These are phyloP conservation scores for Gossypium australe DNA, from an alignment of 345 rosid species.

Conservation along the genomic window DNA sequence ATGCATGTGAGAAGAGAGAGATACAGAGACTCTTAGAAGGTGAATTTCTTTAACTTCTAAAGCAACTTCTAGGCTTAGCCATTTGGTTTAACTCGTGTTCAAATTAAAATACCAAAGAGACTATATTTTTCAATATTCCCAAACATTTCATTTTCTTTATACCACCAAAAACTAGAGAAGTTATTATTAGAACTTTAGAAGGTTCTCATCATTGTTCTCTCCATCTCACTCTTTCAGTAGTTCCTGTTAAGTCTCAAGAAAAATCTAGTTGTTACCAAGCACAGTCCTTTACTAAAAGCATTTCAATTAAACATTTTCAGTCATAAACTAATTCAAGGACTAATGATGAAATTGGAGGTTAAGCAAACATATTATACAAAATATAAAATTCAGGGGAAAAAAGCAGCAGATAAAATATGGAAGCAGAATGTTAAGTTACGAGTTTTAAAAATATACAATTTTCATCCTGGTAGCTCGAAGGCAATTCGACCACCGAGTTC, in stretches of 20 bases:
- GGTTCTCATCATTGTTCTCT: neutral
- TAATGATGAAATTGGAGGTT: neutral
- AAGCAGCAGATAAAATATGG: constrained; percentile 1
- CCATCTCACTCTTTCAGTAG: neutral
- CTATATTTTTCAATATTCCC: neutral
- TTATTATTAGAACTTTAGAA: neutral
- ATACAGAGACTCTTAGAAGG: too few relatives aligned
- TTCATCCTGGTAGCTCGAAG: constrained; percentile 48
- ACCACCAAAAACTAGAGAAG: too few relatives aligned
- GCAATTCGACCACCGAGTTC: constrained; percentile 46
- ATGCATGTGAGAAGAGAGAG: too few relatives aligned
- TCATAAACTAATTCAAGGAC: neutral
- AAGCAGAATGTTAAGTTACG: constrained; percentile 7
- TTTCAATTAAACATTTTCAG: neutral
- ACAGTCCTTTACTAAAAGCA: neutral
- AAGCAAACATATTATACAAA: neutral
- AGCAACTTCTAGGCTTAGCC: too few relatives aligned
- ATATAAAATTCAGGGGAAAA: neutral
- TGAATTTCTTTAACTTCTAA: too few relatives aligned
- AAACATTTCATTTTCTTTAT: neutral
- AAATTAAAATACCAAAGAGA: neutral
- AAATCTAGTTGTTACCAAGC: neutral
- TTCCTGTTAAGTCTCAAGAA: neutral
- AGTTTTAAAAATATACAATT: constrained; percentile 43
- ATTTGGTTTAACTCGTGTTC: neutral